Base-by-base conservation (phyloP, 2,329 filamentous ascomycete species). In the Teratosphaeria pseudoeucalypti region DNA sequence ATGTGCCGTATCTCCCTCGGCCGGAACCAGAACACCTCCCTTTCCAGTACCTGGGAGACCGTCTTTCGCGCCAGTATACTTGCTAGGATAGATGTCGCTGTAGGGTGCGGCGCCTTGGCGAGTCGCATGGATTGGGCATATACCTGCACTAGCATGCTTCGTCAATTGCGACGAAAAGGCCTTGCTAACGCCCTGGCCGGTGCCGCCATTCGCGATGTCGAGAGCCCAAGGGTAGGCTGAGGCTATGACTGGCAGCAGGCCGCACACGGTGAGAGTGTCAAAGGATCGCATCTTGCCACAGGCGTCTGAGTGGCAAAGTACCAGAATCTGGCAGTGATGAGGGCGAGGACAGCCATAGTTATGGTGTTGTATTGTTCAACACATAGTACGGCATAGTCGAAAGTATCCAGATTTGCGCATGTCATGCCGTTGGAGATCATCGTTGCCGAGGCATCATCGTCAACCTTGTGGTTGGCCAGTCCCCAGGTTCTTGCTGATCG, bases 1-100 rank as follows among this genome's bases (percentile, higher is more conserved):
- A 64, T 73, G 65, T 3, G 72, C 74, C 19, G 62, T 67, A 55
- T 76, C 74, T 10, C 72, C 72, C 47, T 66, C 64, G 10, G 72
- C 75, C 34, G 76, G 76, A 0, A 78, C 76, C 58, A 73, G 67
- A 57, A 73, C 75, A 2, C 75, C 75, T 55, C 76, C 75, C 29
- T 65, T 67, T 1, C 72, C 73, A 10, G 67, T 74, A 3, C 76
- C 75, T 16, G 70, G 72, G 9, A 66, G 34, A 12, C 61, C 61
- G 27, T 60, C 57, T 32, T 57, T 54, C 16, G 61, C 61, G 34
- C 56, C 47, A 55, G 52, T 59, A 37, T 59, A 59, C 10, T 49
- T 49, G 39, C 57, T 59, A 3, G 57, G 57, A 32, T 59, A 59
- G 57, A 47, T 23, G 6, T 43, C 52, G 53, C 12, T 59, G 34